Evolutionary conservation across 2,329 filamentous ascomycete genomes (phyloP), one percentile per base, ranked within the genome.

Genomic region (Pseudogymnoascus sp.): DNA sequence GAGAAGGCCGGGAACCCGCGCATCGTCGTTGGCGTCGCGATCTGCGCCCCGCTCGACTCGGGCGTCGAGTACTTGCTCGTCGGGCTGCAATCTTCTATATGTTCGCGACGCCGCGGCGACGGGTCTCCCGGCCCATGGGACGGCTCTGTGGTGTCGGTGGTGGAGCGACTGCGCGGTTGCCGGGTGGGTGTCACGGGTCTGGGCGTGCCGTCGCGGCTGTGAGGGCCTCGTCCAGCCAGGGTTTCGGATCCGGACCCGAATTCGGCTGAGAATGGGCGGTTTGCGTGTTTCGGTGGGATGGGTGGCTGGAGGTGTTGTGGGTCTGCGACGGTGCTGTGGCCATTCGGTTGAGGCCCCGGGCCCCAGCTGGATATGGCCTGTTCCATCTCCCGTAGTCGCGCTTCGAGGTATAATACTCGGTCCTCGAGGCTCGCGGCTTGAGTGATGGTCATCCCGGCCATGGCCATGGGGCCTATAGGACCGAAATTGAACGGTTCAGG

Each of bases 391-490:
- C 78, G 74, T 69, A 85, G 79, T 4, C 79, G 79, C 4, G 75
- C 73, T 69, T 87, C 85, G 8, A 87, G 74, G 13, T 73, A 73
- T 7, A 75, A 75, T 16, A 87, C 77, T 11, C 84, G 79, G 8
- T 79, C 79, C 68, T 86, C 83, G 8, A 86, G 70, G 67, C 77
- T 81, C 10, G 79, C 79, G 14, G 80, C 81, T 67, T 84, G 78
- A 1, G 83, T 85, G 65, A 85, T 85, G 69, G 82, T 85, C 81
- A 84, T 83, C 28, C 78, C 80, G 0, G 78, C 76, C 45, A 51
- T 51, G 23, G 45, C 45, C 74, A 81, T 77, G 67, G 79, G 77
- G 57, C 74, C 71, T 60, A 83, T 73, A 21, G 80, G 76, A 4
- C 79, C 80, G 70, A 86, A 86, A 64, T 80, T 77, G 68, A 86